Base-by-base conservation (phyloP, 2,329 filamentous ascomycete species). In the Dactylellina parvicollis region DNA sequence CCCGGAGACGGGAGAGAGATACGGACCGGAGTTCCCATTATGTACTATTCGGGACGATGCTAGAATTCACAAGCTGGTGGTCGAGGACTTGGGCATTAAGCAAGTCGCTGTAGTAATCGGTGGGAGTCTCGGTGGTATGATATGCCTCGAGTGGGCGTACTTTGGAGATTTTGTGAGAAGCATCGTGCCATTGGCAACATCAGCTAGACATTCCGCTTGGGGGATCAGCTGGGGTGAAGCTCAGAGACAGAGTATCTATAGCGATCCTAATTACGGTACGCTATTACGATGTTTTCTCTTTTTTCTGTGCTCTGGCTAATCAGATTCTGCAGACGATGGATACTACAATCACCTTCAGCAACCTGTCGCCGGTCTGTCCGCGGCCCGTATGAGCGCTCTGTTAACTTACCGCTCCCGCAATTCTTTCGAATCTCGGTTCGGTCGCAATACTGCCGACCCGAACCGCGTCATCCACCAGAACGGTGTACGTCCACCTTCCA, bases 31-130 rank as follows among this genome's bases (percentile, higher is more conserved):
- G 79, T 99, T 99, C 77, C 95, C 95, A 49, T 83, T 99, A 75
- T 97, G 95, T 0, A 98, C 95, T 0, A 92, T 99, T 75, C 86
- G 94, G 76, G 95, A 99, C 80, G 95, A 99, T 82, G 94, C 98
- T 59, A 92, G 89, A 76, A 84, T 95, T 50, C 92, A 95, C 83
- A 92, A 89, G 80, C 81, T 94, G 32, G 82, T 96, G 5, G 84
- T 96, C 7, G 91, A 95, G 78, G 90, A 94, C 71, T 82, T 96
- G 16, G 92, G 91, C 16, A 89, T 96, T 32, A 87, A 86, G 77
- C 90, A 92, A 79, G 84, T 96, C 54, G 91, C 92, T 4, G 87
- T 89, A 16, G 91, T 92, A 9, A 85, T 96, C 75, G 92, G 92
- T 74, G 92, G 92, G 9, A 95, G 91, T 12, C 91, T 96, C 81